Conservation (phyloP, 2,329 filamentous ascomycete genomes). For the Fusarium mundagurra region DNA sequence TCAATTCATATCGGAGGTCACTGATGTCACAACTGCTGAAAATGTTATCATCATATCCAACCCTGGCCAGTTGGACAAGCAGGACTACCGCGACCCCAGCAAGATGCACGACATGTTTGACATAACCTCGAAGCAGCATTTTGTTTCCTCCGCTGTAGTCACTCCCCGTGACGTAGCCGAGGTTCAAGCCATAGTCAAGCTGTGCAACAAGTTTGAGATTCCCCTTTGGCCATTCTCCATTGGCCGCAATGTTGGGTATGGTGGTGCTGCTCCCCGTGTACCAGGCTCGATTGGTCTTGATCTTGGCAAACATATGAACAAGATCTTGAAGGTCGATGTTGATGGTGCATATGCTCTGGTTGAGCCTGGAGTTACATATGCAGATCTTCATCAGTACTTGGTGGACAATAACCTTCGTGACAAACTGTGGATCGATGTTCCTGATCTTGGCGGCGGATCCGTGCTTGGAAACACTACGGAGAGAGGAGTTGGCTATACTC, state of each 20-base stretch:
- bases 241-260: slow-evolving; percentile 31
- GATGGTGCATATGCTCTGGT: slow-evolving; percentile 29
- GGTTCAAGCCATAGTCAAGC: slow-evolving; percentile 17
- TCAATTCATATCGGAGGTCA: slow-evolving; percentile 12
- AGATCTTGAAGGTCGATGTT: slow-evolving; percentile 25
- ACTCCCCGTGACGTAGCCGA: slow-evolving; percentile 23
- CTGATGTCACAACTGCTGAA: neutral
- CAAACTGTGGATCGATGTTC: slow-evolving; percentile 34
- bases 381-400: slow-evolving; percentile 25
- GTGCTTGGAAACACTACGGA: slow-evolving; percentile 30
- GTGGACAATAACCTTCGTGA: slow-evolving; percentile 23
- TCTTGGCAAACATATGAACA: slow-evolving; percentile 31
- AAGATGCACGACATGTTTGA: slow-evolving; percentile 36
- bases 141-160: slow-evolving; percentile 28
- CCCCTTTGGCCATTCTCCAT: slow-evolving; percentile 35
- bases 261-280: slow-evolving; percentile 26
- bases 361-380: slow-evolving; percentile 25
- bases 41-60: slow-evolving; percentile 23
- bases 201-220: slow-evolving; percentile 28
- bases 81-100: slow-evolving; percentile 27
- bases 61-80: slow-evolving; percentile 2
- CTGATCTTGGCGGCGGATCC: slow-evolving; percentile 29
- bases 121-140: slow-evolving; percentile 21
- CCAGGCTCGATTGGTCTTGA: slow-evolving; percentile 19
- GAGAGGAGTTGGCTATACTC: slow-evolving; percentile 31